Base-by-base conservation (phyloP, 1,284 basidiomycete genomes). In the Peniophora sp. region DNA sequence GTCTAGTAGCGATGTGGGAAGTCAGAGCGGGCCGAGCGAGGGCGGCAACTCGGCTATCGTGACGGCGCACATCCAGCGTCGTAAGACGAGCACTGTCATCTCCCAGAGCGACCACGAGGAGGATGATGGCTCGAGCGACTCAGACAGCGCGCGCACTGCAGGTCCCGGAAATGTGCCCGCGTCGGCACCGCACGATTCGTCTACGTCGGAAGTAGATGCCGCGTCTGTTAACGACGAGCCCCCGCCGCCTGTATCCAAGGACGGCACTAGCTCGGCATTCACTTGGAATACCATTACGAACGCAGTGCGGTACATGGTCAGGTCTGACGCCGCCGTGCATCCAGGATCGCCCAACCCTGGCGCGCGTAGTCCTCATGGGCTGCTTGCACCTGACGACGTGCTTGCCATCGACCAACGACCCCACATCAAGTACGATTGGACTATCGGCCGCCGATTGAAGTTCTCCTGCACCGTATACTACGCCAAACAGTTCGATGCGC, bases 401-500 rank as follows among this genome's bases (percentile, higher is more conserved):
- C 64, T 69, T 2, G 59, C 62, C 17, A 78, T 83, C 32, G 83
- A 85, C 58, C 82, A 84, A 23, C 74, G 77, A 17, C 86, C 87
- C 2, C 87, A 90, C 64, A 81, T 89, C 69, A 85, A 85, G 65
- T 88, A 88, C 59, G 82, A 86, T 55, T 88, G 83, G 77, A 83
- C 82, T 3, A 71, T 86, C 51, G 83, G 85, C 27, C 83, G 83
- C 59, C 73, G 78, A 53, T 67, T 88, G 50, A 83, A 79, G 64
- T 83, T 89, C 60, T 83, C 81, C 60, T 89, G 86, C 60, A 89
- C 82, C 8, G 81, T 84, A 14, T 90, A 89, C 63, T 89, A 85
- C 61, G 87, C 88, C 36, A 78, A 78, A 53, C 83, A 89, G 61
- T 90, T 91, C 61, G 85, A 89, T 60, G 63, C 69, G 24, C 67